phyloP scores from a whole-genome alignment of 2,329 filamentous ascomycete species.

The Cladosporium cucumerinum region DNA sequence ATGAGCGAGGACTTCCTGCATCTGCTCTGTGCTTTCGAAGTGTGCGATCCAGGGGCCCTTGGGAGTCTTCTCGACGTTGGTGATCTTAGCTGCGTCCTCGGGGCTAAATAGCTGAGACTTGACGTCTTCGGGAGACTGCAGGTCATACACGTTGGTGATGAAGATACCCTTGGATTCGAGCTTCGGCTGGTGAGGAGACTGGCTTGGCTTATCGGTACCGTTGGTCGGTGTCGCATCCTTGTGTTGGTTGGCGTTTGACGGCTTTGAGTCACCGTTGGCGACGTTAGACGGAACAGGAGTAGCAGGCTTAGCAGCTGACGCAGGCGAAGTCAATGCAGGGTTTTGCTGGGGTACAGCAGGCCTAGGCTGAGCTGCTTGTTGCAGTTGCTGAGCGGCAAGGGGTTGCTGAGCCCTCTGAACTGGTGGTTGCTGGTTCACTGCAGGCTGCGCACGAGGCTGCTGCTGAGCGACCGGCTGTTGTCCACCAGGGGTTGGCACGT shows the following conservation, averaged over 20 bases:
- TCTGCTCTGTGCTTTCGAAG: constrained; percentile 75
- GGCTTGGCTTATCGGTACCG: constrained; percentile 44
- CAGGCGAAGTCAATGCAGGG: constrained; percentile 14
- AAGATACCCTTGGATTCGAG: constrained; percentile 77
- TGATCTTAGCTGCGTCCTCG: constrained; percentile 78
- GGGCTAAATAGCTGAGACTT: constrained; percentile 72
- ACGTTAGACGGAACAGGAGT: constrained; percentile 45
- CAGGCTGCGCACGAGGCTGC: constrained; percentile 31
- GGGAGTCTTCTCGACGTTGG: constrained; percentile 66
- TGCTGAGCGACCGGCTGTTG: constrained; percentile 36
- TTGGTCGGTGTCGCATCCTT: constrained; percentile 44
- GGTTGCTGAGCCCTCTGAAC: constrained; percentile 26
- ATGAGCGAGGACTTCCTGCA: constrained; percentile 72
- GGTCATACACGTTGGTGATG: constrained; percentile 78
- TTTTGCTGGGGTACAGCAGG: constrained; percentile 23
- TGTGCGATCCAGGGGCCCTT: constrained; percentile 80
- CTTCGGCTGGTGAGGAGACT: constrained; percentile 38
- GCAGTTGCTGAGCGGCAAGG: constrained; percentile 20
- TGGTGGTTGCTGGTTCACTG: constrained; percentile 29
- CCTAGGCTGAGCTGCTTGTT: constrained; percentile 29
- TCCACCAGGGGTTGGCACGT: constrained; percentile 34
- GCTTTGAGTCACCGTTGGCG: constrained; percentile 29
- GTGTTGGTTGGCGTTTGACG: constrained; percentile 31
- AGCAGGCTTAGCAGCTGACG: constrained; percentile 45
- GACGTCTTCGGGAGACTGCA: constrained; percentile 70